Percentiles rank a stretch among this genome's conserved stretches.
Conservation (phyloP, 106 monocot species). For the Vanilla planifolia region DNA sequence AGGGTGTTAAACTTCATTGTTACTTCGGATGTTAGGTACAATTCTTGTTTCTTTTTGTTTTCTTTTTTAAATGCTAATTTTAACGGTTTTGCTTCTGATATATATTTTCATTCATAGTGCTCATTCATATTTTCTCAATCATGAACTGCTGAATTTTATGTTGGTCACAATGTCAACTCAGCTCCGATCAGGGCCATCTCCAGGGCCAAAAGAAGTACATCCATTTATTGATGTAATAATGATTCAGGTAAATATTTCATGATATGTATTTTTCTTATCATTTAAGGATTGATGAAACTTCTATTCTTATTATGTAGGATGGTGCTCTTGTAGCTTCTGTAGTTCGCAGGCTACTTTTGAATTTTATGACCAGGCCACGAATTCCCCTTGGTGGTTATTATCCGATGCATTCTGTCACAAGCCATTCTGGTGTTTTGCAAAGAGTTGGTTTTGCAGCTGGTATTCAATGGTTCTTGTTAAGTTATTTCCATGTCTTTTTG, state of each 20-base stretch:
- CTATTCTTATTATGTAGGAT: conserved; percentile 46
- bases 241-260: conserved; percentile 50
- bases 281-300: not conserved
- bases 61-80: conserved; percentile 1
- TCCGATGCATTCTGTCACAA: conserved; percentile 52
- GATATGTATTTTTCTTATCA: not conserved
- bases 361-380: conserved; percentile 60
- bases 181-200: conserved; percentile 77
- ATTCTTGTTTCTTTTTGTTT: conserved; percentile 10
- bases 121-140: conserved; percentile 72
- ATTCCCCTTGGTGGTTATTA: conserved; percentile 43
- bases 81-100: conserved; percentile 19
- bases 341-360: conserved; percentile 63
- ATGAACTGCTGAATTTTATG: conserved; percentile 90
- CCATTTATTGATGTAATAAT: conserved; percentile 94
- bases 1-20: conserved; percentile 70
- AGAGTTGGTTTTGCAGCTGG: conserved; percentile 95
- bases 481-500: not conserved
- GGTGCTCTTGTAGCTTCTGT: conserved; percentile 51
- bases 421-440: conserved; percentile 75
- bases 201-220: conserved; percentile 68
- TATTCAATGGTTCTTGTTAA: conserved; percentile 18
- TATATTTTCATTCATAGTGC: conserved; percentile 48
- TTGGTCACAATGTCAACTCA: conserved; percentile 93
- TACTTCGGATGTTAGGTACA: conserved; percentile 77